Evolutionary conservation across 352 stramenopile genomes (phyloP).

Genomic region (Globisporangium barbulae): DNA sequence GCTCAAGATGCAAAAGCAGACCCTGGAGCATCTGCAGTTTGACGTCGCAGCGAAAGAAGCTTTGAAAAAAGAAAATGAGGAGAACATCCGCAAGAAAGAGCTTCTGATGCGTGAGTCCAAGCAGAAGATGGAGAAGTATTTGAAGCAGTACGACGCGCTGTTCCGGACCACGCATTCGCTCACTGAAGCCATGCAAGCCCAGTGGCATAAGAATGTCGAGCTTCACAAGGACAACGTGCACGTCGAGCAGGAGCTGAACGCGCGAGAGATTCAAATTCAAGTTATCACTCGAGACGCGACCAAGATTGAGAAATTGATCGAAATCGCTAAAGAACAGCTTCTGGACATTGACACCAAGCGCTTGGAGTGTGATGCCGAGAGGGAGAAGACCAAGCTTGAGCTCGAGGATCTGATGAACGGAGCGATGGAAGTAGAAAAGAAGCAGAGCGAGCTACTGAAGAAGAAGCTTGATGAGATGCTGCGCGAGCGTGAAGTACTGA

Average conservation of each 20-base stretch:
- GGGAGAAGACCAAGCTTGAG: conserved; percentile 59
- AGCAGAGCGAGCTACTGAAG: conserved; percentile 63
- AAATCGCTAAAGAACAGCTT: conserved; percentile 73
- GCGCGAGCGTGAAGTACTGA: conserved; percentile 75
- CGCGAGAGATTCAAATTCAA: conserved; percentile 51
- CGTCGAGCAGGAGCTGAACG: conserved; percentile 51
- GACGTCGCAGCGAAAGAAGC: conserved; percentile 41
- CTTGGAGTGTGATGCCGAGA: conserved; percentile 54
- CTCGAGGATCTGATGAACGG: conserved; percentile 68
- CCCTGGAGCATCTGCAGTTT: conserved; percentile 43
- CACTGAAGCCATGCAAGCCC: conserved; percentile 74
- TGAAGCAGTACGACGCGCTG: conserved; percentile 83
- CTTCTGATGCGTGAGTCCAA: conserved; percentile 73
- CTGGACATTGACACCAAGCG: conserved; percentile 60
- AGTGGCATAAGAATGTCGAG: conserved; percentile 84
- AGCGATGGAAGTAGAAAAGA: conserved; percentile 56
- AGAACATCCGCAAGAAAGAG: conserved; percentile 67
- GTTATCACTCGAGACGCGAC: conserved; percentile 49
- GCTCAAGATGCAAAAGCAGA: conserved; percentile 66
- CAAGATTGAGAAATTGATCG: conserved; percentile 75
- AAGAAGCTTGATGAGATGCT: conserved; percentile 83
- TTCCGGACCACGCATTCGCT: conserved; percentile 76
- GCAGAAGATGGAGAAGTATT: conserved; percentile 87
- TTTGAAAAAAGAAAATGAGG: conserved; percentile 53
- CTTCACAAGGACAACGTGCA: conserved; percentile 73